A percentile compares a stretch with the other conserved stretches of the same genome.
phyloP scores from a whole-genome alignment of 2,329 filamentous ascomycete genomes.

The Trichoderma aggressivum region DNA sequence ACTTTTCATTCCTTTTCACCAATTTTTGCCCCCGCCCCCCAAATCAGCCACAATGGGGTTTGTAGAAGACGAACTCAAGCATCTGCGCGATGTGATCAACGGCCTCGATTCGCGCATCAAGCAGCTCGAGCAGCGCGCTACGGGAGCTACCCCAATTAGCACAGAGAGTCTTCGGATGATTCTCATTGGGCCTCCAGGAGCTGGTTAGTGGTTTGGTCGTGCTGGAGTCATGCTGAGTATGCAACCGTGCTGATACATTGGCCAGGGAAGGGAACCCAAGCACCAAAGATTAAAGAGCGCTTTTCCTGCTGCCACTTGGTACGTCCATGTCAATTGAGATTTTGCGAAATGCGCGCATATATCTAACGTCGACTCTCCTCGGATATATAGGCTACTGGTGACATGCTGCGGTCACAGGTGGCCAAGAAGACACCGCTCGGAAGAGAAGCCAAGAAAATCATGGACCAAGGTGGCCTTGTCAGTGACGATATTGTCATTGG shows the following conservation, averaged over 20 bases:
- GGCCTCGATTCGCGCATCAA: constrained; percentile 83
- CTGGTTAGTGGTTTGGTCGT: constrained; percentile 60
- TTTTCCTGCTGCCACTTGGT: constrained; percentile 97
- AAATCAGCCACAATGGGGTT: constrained; percentile 65
- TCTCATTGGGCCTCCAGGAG: constrained; percentile 93
- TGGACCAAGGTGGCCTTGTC: constrained; percentile 96
- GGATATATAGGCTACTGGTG: constrained; percentile 76
- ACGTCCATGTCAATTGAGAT: constrained; percentile 38
- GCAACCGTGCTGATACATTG: constrained; percentile 19
- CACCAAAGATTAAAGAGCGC: constrained; percentile 96
- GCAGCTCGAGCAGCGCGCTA: constrained; percentile 74
- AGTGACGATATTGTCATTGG: constrained; percentile 99
- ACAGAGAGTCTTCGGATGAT: constrained; percentile 83
- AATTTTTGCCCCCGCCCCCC: neutral
- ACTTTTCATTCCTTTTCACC: neutral
- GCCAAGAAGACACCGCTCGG: constrained; percentile 94
- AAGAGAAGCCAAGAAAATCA: constrained; percentile 98
- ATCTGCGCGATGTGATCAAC: constrained; percentile 78
- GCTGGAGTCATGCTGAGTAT: neutral
- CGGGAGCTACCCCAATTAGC: constrained; percentile 48
- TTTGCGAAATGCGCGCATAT: neutral
- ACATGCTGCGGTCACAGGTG: constrained; percentile 98
- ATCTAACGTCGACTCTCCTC: constrained; percentile 8
- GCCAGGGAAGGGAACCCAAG: constrained; percentile 97
- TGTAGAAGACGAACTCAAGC: constrained; percentile 79